Base-by-base conservation (phyloP, 2,329 filamentous ascomycete species). In the Penicillium janthinellum region DNA sequence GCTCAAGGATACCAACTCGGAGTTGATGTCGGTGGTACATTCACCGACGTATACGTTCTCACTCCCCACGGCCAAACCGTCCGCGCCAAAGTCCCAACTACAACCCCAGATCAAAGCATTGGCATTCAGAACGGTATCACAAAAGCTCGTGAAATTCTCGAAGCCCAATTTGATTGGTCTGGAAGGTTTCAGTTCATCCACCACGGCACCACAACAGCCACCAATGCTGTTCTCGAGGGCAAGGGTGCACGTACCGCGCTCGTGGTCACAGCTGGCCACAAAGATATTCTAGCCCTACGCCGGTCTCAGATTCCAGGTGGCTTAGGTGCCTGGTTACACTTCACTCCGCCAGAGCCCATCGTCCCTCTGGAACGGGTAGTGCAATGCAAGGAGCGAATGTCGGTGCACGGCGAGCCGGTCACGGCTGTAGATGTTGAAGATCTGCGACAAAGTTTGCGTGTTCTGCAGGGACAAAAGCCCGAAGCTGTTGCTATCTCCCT, bases 251-350 rank as follows among this genome's bases (percentile, higher is more conserved):
- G 77, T 34, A 76, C 80, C 1, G 80, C 75, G 1, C 70, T 83
- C 1, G 70, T 83, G 34, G 79, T 82, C 11, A 83, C 81, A 0
- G 73, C 76, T 2, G 81, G 81, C 4, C 80, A 82, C 69, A 82
- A 81, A 61, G 80, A 82, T 63, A 77, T 83, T 47, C 69, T 83
- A 51, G 76, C 77, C 0, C 70, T 81, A 11, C 71, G 81, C 8
- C 72, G 81, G 28, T 81, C 79, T 20, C 80, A 83, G 57, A 83
- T 83, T n/a, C 81, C 81, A 0, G 81, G 81, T 3, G 79, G 79
- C 2, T 67, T 83, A 10, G 81, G 79, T 1, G 79, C 79, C 11
- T 83, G 81, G 81, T 75, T 83, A 59, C 78, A 79, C 54, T 83
- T 75, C 61, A 71, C 75, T 0, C 79, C 80, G 3, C 81, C 81